Evolutionary conservation across 2,329 filamentous ascomycete genomes (phyloP).

Genomic region (Trichothecium roseum): DNA sequence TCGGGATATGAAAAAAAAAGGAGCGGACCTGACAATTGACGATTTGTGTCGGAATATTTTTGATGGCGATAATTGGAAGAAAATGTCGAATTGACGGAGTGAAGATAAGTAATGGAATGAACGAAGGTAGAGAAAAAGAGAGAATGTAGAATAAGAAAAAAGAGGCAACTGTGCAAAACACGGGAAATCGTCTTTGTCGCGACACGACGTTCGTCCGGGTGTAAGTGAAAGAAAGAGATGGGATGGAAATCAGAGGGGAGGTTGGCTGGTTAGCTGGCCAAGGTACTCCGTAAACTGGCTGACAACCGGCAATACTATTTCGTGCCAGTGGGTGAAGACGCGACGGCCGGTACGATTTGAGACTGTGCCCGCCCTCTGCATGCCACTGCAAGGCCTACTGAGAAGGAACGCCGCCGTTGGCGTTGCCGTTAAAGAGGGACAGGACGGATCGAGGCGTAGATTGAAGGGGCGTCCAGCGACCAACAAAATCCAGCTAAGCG

Average conservation of each 20-base stretch:
- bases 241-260: background rate
- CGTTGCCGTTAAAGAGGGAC: no score
- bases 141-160: constrained; percentile 3
- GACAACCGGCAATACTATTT: background rate
- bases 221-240: background rate
- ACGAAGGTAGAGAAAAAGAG: constrained; percentile 4
- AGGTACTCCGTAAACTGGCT: background rate
- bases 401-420: background rate
- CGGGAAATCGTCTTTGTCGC: no score
- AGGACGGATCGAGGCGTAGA: background rate
- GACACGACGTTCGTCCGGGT: no score
- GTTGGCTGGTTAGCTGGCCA: background rate
- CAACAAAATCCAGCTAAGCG: no score
- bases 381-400: no score
- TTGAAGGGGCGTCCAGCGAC: background rate
- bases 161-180: constrained; percentile 2
- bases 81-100: constrained; percentile 6
- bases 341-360: background rate
- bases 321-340: constrained; percentile 2
- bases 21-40: background rate
- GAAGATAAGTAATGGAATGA: constrained; percentile 5
- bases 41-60: background rate
- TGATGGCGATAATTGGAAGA: constrained; percentile 3
- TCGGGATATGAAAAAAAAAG: background rate
- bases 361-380: no score